Evolutionary conservation across 805 yeast species (phyloP).

Genomic region (Maudiozyma serrabonitensis): DNA sequence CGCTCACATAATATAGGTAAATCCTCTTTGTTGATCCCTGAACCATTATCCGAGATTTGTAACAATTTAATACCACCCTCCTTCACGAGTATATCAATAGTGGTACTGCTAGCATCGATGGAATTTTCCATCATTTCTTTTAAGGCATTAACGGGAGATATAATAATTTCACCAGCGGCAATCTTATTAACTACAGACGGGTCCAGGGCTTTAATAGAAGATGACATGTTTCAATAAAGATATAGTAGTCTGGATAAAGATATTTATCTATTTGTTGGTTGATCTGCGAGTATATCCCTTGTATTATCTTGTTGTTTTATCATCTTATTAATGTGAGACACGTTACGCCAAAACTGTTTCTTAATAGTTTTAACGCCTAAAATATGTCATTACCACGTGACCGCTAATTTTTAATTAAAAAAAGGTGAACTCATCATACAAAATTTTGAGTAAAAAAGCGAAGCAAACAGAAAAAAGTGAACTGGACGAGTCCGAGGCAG

Average conservation of each 20-base stretch:
- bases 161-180: constrained; percentile 95
- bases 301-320: no score
- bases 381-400: no score
- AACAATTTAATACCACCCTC: constrained; percentile 87
- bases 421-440: no score
- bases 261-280: background rate
- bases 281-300: no score
- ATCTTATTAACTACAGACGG: constrained; percentile 72
- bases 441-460: no score
- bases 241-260: background rate
- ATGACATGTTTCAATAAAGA: background rate
- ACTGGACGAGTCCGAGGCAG: no score
- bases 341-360: no score
- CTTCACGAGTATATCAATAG: constrained; percentile 69
- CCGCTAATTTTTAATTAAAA: no score
- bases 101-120: constrained; percentile 72
- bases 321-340: no score
- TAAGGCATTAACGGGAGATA: constrained; percentile 88
- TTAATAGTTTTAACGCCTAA: no score
- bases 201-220: constrained; percentile 40
- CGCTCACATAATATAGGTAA: constrained; percentile 75
- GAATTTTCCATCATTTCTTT: constrained; percentile 90
- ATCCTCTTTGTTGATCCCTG: constrained; percentile 68
- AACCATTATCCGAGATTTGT: constrained; percentile 84
- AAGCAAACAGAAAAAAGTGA: no score